These are phyloP conservation scores for Quercus parvula DNA, from an alignment of 306 rosid species.

Conservation along the genomic window DNA sequence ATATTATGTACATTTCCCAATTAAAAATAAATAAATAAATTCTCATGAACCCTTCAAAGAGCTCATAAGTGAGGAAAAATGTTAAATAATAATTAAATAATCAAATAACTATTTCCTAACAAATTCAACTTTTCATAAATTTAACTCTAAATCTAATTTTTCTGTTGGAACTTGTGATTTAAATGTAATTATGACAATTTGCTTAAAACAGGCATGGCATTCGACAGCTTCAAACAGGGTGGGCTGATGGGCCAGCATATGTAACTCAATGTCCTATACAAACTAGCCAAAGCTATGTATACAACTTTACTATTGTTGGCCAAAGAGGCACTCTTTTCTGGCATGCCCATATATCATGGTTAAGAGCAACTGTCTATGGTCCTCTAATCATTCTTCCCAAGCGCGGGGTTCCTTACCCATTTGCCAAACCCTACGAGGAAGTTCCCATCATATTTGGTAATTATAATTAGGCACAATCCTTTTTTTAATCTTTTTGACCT, in stretches of 20 bases:
- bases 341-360: constrained; percentile 3
- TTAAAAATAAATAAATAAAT: too few species aligned
- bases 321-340: constrained; percentile 11
- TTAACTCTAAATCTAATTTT: background rate
- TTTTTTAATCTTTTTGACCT: too few species aligned
- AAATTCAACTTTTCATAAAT: too few species aligned
- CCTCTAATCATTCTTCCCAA: constrained; percentile 11
- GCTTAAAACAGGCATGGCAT: background rate
- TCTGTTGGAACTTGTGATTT: too few species aligned
- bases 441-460: constrained; percentile 5
- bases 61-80: too few species aligned
- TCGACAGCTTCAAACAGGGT: constrained; percentile 9
- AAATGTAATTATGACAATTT: background rate
- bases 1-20: too few species aligned
- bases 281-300: background rate
- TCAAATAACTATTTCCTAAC: too few species aligned
- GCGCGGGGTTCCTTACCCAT: background rate
- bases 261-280: constrained; percentile 7
- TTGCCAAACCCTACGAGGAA: constrained; percentile 4
- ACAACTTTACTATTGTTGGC: constrained; percentile 1
- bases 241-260: constrained; percentile 11
- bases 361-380: constrained; percentile 6
- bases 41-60: too few species aligned
- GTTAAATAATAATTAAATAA: too few species aligned
- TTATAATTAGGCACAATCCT: too few species aligned